These are phyloP conservation scores for Penicillium sp. DNA, from an alignment of 2,329 filamentous ascomycete species.

Conservation along the genomic window DNA sequence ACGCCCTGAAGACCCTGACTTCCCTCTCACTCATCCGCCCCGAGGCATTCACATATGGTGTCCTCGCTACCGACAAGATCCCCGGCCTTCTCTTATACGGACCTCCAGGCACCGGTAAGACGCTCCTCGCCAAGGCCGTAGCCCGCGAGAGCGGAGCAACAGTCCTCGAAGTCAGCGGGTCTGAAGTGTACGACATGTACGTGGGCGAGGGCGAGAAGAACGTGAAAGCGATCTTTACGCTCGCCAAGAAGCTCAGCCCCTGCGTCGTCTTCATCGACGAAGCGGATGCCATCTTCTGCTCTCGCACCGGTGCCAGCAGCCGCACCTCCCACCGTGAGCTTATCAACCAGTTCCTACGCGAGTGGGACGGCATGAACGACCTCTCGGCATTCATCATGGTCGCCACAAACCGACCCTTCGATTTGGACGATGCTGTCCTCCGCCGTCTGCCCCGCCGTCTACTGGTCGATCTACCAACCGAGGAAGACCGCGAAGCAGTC, in stretches of 20 bases:
- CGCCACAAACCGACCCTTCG: slow-evolving; percentile 91
- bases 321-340: slow-evolving; percentile 78
- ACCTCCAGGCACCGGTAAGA: slow-evolving; percentile 70
- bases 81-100: slow-evolving; percentile 86
- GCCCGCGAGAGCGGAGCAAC: slow-evolving; percentile 66
- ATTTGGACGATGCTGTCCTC: slow-evolving; percentile 68
- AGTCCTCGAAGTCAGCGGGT: slow-evolving; percentile 80
- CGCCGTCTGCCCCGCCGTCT: slow-evolving; percentile 52
- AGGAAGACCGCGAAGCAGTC: slow-evolving; percentile 48
- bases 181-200: slow-evolving; percentile 93
- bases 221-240: slow-evolving; percentile 83
- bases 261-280: slow-evolving; percentile 97
- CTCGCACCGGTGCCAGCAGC: slow-evolving; percentile 63
- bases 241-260: slow-evolving; percentile 87
- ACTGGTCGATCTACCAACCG: slow-evolving; percentile 50
- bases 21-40: slow-evolving; percentile 82
- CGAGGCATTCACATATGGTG: slow-evolving; percentile 94
- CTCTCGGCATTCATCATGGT: slow-evolving; percentile 95
- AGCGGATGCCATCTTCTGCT: slow-evolving; percentile 86
- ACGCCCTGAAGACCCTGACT: slow-evolving; percentile 84
- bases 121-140: slow-evolving; percentile 62
- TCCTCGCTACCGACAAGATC: slow-evolving; percentile 86
- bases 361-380: slow-evolving; percentile 91
- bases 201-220: slow-evolving; percentile 97
- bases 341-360: slow-evolving; percentile 93